Evolutionary conservation across 148 eudicot species (phyloP).

Genomic region (Heliosperma pusillum): DNA sequence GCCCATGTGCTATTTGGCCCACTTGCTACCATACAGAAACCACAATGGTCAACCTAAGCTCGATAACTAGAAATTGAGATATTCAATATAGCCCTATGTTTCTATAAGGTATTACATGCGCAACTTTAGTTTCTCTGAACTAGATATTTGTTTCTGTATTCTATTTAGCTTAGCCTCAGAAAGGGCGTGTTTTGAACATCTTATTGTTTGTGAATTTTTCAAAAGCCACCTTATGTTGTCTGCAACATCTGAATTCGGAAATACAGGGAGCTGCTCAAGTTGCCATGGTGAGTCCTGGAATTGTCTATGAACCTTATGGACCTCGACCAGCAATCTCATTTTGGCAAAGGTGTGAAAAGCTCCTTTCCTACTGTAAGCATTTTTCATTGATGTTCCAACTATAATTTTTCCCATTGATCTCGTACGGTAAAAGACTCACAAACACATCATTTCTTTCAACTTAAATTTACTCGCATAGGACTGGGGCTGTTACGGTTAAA

Average conservation of each 20-base stretch:
- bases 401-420: background rate
- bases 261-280: constrained; percentile 73
- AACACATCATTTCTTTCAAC: background rate
- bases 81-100: background rate
- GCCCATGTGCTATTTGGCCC: background rate
- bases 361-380: background rate
- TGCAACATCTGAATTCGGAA: constrained; percentile 11
- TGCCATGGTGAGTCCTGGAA: constrained; percentile 83
- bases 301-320: constrained; percentile 81
- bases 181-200: background rate
- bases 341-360: constrained; percentile 59
- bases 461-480: background rate
- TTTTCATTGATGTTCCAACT: background rate
- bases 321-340: constrained; percentile 74
- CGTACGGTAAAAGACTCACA: background rate
- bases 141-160: background rate
- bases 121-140: background rate
- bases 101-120: background rate
- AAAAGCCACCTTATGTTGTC: constrained; percentile 2
- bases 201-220: background rate
- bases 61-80: background rate
- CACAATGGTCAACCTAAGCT: background rate
- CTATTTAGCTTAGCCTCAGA: background rate
- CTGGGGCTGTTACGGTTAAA: background rate
- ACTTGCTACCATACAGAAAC: background rate